Evolutionary conservation across 225 moss, liverwort and hornwort species (phyloP), one percentile per base, ranked within the genome.

Genomic region (Polytrichum formosum): DNA sequence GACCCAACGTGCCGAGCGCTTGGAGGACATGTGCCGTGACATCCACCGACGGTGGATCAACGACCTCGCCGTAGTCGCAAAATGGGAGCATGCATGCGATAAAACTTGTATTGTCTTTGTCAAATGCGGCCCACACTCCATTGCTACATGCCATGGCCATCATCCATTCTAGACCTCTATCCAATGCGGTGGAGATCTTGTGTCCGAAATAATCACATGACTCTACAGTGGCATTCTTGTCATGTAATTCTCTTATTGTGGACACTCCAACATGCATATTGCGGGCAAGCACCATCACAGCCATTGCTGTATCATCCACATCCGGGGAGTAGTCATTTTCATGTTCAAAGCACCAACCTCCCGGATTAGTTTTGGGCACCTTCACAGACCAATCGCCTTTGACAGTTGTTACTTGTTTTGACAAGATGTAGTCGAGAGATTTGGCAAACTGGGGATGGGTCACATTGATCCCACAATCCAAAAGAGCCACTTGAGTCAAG

Each of bases 91-190:
- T 25, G 63, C 66, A 37, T 20, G 18, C 1, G 9, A 19, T 18
- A 23, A 22, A 19, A 16, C 65, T 30, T 20, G 66, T 66, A 37
- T 66, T 66, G 23, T 66, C 66, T 23, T 66, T 66, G 66, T 66
- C 66, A 23, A 37, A 66, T 28, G 66, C 66, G 0, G 37, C 66
- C 37, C 66, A 66, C 0, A 53, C 66, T 19, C 66, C 66, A 37
- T 66, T 66, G 20, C 35, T 31, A 22, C 33, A 27, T 10, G 21
- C 21, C 66, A 66, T 66, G n/a, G 66, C 66, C 10, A 37, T 33
- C 35, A 66, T 23, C 63, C 63, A 63, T 25, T 27, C 22, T 27
- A 63, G 10, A 1, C 35, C 66, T n/a, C 66, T 33, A n/a, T 66
- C 66, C 37, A 66, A 37, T 1, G 46, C 66, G 10, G 35, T 19